phyloP scores from a whole-genome alignment of 2,329 filamentous ascomycete species.

The Ophiocordyceps polyrhachis-furcata region DNA sequence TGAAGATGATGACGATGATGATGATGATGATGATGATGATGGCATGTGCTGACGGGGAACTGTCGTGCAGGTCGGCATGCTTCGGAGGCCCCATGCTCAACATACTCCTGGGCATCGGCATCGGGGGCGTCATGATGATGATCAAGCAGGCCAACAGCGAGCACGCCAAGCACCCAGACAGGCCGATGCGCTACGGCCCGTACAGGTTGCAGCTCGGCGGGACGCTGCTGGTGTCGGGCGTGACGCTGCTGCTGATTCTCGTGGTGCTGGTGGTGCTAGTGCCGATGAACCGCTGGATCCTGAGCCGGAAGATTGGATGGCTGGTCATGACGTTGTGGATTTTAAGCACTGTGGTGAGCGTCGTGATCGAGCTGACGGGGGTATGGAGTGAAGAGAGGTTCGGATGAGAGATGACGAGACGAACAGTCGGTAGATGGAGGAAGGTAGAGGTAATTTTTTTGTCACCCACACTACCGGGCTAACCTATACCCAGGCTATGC shows the following conservation, averaged over 20 bases:
- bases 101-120: constrained; percentile 84
- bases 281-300: constrained; percentile 69
- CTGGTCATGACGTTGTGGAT: constrained; percentile 64
- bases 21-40: too few relatives aligned
- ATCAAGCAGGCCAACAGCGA: constrained; percentile 47
- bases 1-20: neutral
- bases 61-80: constrained; percentile 50
- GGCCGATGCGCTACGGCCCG: constrained; percentile 46
- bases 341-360: constrained; percentile 62
- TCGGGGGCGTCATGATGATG: constrained; percentile 79
- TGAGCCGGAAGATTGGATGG: constrained; percentile 69
- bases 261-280: constrained; percentile 62
- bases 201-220: constrained; percentile 74
- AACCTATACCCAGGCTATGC: too few relatives aligned
- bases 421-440: neutral
- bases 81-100: constrained; percentile 99
- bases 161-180: constrained; percentile 47
- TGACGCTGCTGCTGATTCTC: constrained; percentile 68
- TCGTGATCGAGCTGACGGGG: constrained; percentile 57
- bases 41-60: neutral
- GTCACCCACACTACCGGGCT: too few relatives aligned
- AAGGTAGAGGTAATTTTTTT: neutral
- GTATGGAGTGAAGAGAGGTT: constrained; percentile 16
- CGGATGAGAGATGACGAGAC: neutral
- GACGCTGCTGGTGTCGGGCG: constrained; percentile 67